These are phyloP conservation scores for Penicillium lividum DNA, from an alignment of 495 filamentous ascomycete genomes.

Conservation along the genomic window DNA sequence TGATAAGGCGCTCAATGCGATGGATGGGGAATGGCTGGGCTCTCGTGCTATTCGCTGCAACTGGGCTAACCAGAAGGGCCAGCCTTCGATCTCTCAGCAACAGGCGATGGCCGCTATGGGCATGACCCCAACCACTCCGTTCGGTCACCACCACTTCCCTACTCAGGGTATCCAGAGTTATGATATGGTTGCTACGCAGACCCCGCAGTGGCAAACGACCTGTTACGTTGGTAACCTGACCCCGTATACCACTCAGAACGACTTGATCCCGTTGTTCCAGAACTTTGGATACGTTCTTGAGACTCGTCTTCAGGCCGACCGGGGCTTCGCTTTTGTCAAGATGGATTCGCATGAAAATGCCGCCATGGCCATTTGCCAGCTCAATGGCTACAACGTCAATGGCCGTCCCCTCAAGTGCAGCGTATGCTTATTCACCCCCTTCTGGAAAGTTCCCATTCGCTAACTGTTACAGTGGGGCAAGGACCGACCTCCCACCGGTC, in stretches of 20 bases:
- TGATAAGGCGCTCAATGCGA: slow-evolving; percentile 92
- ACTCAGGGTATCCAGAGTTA: slow-evolving; percentile 96
- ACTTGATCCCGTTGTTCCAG: slow-evolving; percentile 94
- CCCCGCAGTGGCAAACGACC: slow-evolving; percentile 98
- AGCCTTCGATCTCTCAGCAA: slow-evolving; percentile 97
- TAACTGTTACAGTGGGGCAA: slow-evolving; percentile 83
- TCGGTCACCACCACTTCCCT: slow-evolving; percentile 96
- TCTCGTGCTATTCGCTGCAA: slow-evolving; percentile 99
- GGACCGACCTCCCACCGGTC: slow-evolving; percentile 87
- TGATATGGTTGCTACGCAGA: slow-evolving; percentile 96
- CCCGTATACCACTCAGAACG: slow-evolving; percentile 94
- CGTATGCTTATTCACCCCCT: slow-evolving; percentile 54
- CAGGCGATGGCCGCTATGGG: slow-evolving; percentile 97
- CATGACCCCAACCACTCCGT: slow-evolving; percentile 96
- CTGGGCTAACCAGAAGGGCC: slow-evolving; percentile 99
- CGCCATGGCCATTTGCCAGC: slow-evolving; percentile 96
- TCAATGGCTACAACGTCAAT: slow-evolving; percentile 97
- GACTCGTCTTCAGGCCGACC: slow-evolving; percentile 96
- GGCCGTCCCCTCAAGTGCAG: slow-evolving; percentile 98
- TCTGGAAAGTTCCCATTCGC: slow-evolving; percentile 13
- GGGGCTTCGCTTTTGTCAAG: slow-evolving; percentile 98
- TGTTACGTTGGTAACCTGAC: slow-evolving; percentile 98
- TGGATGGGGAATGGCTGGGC: slow-evolving; percentile 99
- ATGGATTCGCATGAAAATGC: slow-evolving; percentile 99
- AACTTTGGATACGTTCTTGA: slow-evolving; percentile 98